Evolutionary conservation across 495 filamentous ascomycete species (phyloP), one percentile per base, ranked within the genome.

Genomic region (Penicillium flavigenum): DNA sequence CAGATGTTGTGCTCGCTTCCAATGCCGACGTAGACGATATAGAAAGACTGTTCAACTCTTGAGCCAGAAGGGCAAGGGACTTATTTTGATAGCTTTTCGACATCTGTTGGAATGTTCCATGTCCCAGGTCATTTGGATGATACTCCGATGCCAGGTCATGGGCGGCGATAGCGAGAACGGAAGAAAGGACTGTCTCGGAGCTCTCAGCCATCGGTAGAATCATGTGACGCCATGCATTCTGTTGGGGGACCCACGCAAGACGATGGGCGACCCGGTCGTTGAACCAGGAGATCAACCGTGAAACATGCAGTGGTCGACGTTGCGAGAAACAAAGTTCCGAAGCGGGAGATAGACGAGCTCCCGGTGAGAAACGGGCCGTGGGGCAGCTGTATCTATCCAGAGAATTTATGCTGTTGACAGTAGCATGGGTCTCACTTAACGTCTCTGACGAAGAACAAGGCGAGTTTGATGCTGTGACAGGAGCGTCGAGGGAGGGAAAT

Each of bases 181-280:
- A 67, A 27, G 57, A 65, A n/a, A 65, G 53, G 2, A 70, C 67
- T 1, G 61, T 62, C 34, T 59, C 62, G 1, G 67, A 70, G 12
- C 45, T 52, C 46, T 67, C 59, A 5, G 60, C 53, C 49, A 70
- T 47, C 4, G 62, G 67, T 3, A 70, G 32, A 24, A 70, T 57
- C 45, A 70, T 61, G 2, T 62, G 58, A 27, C 62, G 47, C 64
- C 67, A 70, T n/a, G 64, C 62, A 47, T 67, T 70, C 17, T 54
- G 54, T 2, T 59, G 64, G 0, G 62, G 62, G 24, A 70, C 59
- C 67, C 67, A 70, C 0, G 67, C 64, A 17, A 70, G 58, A 45
- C 57, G 60, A 39, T 53, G 51, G 0, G 67, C 60, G 7, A 67
- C 60, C 19, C 51, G 46, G 41, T 63, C 52, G n/a, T 65, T 58